phyloP scores from a whole-genome alignment of 2,329 filamentous ascomycete genomes.

The Phoma sp. region DNA sequence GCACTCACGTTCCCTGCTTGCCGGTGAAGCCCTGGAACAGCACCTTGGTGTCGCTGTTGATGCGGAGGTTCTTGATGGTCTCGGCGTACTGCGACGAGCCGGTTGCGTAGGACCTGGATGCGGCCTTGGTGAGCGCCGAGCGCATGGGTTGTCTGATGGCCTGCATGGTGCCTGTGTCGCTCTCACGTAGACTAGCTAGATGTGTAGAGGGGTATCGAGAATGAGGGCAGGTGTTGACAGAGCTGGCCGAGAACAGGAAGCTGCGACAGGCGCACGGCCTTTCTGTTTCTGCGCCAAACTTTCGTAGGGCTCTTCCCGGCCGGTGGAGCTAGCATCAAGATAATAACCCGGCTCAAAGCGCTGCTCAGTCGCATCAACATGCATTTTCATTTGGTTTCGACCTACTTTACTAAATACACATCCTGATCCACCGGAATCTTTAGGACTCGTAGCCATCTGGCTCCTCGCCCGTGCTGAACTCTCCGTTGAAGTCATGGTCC shows the following conservation, averaged over 20 bases:
- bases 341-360: slow-evolving; percentile 13
- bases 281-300: slow-evolving; percentile 14
- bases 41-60: slow-evolving; percentile 92
- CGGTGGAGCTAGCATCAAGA: slow-evolving; percentile 11
- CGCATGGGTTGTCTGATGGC: slow-evolving; percentile 76
- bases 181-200: slow-evolving; percentile 21
- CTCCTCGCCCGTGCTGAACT: too few species aligned
- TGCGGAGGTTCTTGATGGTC: slow-evolving; percentile 75
- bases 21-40: slow-evolving; percentile 97
- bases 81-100: slow-evolving; percentile 61
- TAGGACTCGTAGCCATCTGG: too few species aligned
- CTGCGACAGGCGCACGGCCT: slow-evolving; percentile 23
- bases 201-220: slow-evolving; percentile 22
- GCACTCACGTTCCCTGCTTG: slow-evolving; percentile 79
- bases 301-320: slow-evolving; percentile 6
- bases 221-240: slow-evolving; percentile 20
- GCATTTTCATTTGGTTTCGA: neutral
- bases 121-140: slow-evolving; percentile 70
- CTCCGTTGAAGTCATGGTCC: too few species aligned
- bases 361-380: neutral
- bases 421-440: too few species aligned
- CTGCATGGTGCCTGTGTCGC: slow-evolving; percentile 70
- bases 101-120: slow-evolving; percentile 79
- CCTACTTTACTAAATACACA: neutral
- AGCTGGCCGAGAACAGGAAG: slow-evolving; percentile 26